These are phyloP conservation scores for Hericium erinaceus DNA, from an alignment of 768 basidiomycete species.

Conservation along the genomic window DNA sequence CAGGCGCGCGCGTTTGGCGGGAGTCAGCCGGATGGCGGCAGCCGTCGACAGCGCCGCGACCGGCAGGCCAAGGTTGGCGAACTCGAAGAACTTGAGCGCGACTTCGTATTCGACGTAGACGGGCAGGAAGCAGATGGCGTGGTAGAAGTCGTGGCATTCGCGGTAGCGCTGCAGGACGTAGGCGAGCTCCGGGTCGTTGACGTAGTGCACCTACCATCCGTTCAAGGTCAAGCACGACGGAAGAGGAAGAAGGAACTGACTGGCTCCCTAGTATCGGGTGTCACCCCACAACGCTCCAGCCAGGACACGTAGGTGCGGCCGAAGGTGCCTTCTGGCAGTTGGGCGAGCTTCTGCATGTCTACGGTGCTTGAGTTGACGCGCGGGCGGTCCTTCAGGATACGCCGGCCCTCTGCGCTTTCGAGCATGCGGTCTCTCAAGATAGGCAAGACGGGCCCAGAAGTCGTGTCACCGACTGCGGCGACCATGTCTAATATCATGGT, in stretches of 20 bases:
- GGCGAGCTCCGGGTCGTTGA: constrained; percentile 90
- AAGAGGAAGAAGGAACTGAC: constrained; percentile 34
- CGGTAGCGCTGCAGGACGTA: constrained; percentile 98
- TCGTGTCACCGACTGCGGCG: constrained; percentile 89
- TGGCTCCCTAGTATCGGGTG: constrained; percentile 88
- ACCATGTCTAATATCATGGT: constrained; percentile 65
- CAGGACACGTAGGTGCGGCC: constrained; percentile 84
- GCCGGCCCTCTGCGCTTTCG: constrained; percentile 69
- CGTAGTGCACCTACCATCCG: constrained; percentile 72
- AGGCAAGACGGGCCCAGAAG: constrained; percentile 72
- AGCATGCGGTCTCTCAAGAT: constrained; percentile 72
- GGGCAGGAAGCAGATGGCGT: constrained; percentile 81
- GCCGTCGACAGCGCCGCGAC: constrained; percentile 77
- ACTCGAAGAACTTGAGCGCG: constrained; percentile 91
- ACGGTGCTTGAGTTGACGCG: constrained; percentile 70
- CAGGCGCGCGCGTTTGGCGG: constrained; percentile 31
- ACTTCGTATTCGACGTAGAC: constrained; percentile 88
- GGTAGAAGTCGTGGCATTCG: constrained; percentile 97
- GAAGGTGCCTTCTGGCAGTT: constrained; percentile 71
- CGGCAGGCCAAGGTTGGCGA: constrained; percentile 84
- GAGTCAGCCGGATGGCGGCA: constrained; percentile 64
- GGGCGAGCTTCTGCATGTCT: constrained; percentile 56
- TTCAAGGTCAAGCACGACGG: neutral
- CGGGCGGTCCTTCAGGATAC: constrained; percentile 77
- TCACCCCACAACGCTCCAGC: constrained; percentile 81